These are phyloP conservation scores for Colletotrichum truncatum DNA, from an alignment of 2,329 filamentous ascomycete species.

Conservation along the genomic window DNA sequence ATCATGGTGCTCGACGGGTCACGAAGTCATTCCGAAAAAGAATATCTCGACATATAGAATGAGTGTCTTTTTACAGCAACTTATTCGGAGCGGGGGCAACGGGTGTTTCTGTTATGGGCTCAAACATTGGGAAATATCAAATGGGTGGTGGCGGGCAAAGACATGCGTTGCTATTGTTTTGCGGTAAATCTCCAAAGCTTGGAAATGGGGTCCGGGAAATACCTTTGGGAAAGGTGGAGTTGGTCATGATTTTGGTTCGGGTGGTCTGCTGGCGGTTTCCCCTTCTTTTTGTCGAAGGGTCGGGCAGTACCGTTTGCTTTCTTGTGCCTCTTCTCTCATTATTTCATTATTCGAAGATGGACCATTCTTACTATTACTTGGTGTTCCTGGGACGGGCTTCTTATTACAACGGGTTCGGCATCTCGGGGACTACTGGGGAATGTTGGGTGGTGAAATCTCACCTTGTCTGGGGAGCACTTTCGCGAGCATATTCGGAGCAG, in stretches of 20 bases:
- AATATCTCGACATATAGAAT: constrained; percentile 61
- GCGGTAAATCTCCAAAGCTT: constrained; percentile 36
- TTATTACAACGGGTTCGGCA: constrained; percentile 7
- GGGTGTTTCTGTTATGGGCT: constrained; percentile 48
- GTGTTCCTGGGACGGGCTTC: not conserved
- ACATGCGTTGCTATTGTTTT: constrained; percentile 40
- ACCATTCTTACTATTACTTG: constrained; percentile 12
- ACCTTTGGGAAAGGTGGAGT: constrained; percentile 44
- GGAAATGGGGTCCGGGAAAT: constrained; percentile 37
- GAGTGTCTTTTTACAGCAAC: constrained; percentile 45
- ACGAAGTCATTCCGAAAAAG: constrained; percentile 45
- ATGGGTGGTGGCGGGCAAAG: constrained; percentile 42
- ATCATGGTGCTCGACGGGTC: constrained; percentile 38
- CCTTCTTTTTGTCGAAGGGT: too few species aligned
- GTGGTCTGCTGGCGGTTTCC: constrained; percentile 25
- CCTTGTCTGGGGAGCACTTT: constrained; percentile 30
- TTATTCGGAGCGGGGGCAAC: constrained; percentile 40
- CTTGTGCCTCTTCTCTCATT: constrained; percentile 25
- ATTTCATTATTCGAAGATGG: constrained; percentile 24
- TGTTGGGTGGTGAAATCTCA: constrained; percentile 11
- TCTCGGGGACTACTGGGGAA: constrained; percentile 11
- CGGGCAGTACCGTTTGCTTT: constrained; percentile 10
- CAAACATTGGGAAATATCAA: constrained; percentile 40
- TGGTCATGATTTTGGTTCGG: constrained; percentile 37
- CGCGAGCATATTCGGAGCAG: constrained; percentile 27